Base-by-base conservation (phyloP, 805 yeast species). In the Barnettozyma sucrosica region DNA sequence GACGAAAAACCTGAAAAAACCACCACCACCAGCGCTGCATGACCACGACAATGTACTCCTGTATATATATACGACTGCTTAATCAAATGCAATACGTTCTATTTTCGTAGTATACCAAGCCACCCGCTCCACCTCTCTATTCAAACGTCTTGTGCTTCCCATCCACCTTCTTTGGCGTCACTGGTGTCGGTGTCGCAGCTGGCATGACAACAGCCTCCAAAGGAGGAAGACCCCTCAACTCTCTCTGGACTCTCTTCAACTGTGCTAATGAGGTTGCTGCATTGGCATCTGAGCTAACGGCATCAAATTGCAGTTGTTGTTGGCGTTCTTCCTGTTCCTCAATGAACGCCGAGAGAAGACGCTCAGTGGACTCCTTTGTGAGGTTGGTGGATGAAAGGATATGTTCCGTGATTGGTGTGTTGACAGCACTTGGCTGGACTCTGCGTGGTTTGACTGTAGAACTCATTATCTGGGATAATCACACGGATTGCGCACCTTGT, bases 181-280 rank as follows among this genome's bases (percentile, higher is more conserved):
- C 41, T 13, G 48, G 46, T 4, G 55, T 21, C 7, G 53, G 20
- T 5, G 52, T 45, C 5, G 49, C 36, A 18, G 45, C 30, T 19
- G 47, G 21, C 5, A 47, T 36, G 8, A 32, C 39, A 9, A 40
- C 44, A 2, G 53, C 37, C 26, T 63, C 66, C 49, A 62, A 47
- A 34, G 95, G 95, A 9, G 95, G 92, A 49, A 87, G 72, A 1
- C 95, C 95, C 55, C 89, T 72, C 54, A 86, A 76, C 53, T 84
- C 88, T 66, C 95, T 76, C 61, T 83, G 92, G 36, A 85, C 70
- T 62, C 95, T 75, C 57, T 72, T 76, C 57, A 87, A 70, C 68
- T 86, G 95, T 49, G 85, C 60, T 10, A 71, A 23, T 5, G 70
- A 62, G 20, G 60, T 63, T 46, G 44, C 63, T 39, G 44, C 66